Base-by-base conservation (phyloP, 169 alveolate genomes). In the Plasmodium yoelii region DNA sequence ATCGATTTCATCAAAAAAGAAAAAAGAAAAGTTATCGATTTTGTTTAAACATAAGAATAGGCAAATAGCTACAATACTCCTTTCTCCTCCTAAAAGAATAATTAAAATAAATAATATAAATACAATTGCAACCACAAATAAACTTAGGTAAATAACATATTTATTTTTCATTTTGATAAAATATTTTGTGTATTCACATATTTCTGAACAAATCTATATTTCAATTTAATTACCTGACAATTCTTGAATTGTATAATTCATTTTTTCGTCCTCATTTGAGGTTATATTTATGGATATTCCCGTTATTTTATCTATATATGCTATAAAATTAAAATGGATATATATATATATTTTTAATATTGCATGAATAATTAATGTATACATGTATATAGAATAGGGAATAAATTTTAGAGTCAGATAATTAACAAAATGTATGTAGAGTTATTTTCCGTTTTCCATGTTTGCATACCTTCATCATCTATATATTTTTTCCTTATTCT, bases 1-100 rank as follows among this genome's bases (percentile, higher is more conserved):
- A 46, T 80, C 90, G 19, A 80, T 80, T 80, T 80, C 90, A 60
- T 80, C 90, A 28, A 80, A 80, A 80, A 80, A 80, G 90, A 80
- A 80, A 80, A 80, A 80, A 15, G 90, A 80, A 80, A 80, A 80
- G 47, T 80, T 80, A 60, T 80, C 90, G 46, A 80, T 80, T 80
- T 80, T 80, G 70, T 80, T 80, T 60, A 80, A 46, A 47, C 90
- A 80, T 9, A 80, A 60, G 46, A 80, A 80, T 53, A 80, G 19
- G 46, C 90, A 80, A 44, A 80, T 80, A 26, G 90, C 77, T 15
- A 80, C 90, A 56, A 80, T 80, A 47, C 90, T 80, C 55, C 90
- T 69, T 69, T 80, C 90, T 51, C 90, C 90, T 39, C 90, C 90
- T 80, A 61, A 80, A 44, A 53, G 56, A 49, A 77, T 63, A 24